Conservation (phyloP, 129 eudicot genomes). For the Gnaphalium uliginosum region DNA sequence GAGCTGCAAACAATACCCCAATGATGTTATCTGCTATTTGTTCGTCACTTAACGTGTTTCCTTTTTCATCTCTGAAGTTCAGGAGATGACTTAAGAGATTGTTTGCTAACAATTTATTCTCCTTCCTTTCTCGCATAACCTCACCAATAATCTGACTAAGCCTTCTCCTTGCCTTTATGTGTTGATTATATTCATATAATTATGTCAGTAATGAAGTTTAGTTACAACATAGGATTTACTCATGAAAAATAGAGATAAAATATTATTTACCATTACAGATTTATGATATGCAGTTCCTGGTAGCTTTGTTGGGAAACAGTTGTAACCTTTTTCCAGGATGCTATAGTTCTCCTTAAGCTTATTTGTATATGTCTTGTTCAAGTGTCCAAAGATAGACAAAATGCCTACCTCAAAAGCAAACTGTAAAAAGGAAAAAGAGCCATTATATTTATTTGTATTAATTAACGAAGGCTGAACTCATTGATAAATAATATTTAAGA, state of each 20-base stretch:
- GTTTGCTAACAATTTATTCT: constrained; percentile 43
- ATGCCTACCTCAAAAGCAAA: constrained; percentile 81
- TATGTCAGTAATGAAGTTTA: neutral
- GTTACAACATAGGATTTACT: neutral
- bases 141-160: constrained; percentile 55
- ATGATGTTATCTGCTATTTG: constrained; percentile 79
- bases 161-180: constrained; percentile 61
- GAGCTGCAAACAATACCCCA: constrained; percentile 90
- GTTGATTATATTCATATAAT: too few relatives aligned
- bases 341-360: constrained; percentile 61
- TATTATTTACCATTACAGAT: constrained; percentile 53
- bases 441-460: neutral
- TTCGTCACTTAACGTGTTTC: constrained; percentile 53
- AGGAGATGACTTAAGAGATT: constrained; percentile 67
- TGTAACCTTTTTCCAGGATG: constrained; percentile 75
- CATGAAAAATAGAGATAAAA: neutral
- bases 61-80: constrained; percentile 59
- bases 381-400: constrained; percentile 65
- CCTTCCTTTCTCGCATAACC: constrained; percentile 55
- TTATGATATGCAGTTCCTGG: constrained; percentile 82
- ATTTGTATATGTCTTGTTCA: constrained; percentile 38
- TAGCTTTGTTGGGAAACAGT: constrained; percentile 74
- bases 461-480: neutral
- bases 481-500: constrained; percentile 4
- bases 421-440: constrained; percentile 36